phyloP scores from a whole-genome alignment of 2,329 filamentous ascomycete species.

The Hypoxylon sp. region DNA sequence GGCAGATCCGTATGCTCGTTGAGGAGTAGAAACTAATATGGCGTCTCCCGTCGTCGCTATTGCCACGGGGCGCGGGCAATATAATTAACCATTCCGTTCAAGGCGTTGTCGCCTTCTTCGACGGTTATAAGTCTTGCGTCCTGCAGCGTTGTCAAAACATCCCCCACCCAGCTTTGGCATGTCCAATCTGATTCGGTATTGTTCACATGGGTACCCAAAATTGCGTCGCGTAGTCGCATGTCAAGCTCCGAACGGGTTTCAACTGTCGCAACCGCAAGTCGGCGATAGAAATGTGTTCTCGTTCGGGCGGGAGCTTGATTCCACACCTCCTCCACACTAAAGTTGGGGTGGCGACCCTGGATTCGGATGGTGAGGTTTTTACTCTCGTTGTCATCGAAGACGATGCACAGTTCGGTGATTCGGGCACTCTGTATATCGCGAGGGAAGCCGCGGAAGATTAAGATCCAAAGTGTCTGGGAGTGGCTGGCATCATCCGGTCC shows the following conservation, averaged over 20 bases:
- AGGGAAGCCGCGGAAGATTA: conserved; percentile 53
- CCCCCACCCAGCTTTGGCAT: conserved; percentile 52
- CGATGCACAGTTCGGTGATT: conserved; percentile 51
- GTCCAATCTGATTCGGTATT: conserved; percentile 50
- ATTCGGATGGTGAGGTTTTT: conserved; percentile 53
- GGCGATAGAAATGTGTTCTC: conserved; percentile 51
- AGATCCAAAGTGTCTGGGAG: conserved; percentile 52
- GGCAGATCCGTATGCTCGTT: conserved; percentile 24
- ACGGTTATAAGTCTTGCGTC: conserved; percentile 51
- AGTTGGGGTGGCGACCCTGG: conserved; percentile 49
- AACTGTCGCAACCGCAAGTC: conserved; percentile 50
- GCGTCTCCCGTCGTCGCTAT: conserved; percentile 28
- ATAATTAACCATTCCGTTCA: conserved; percentile 53
- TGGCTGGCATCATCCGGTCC: conserved; percentile 39
- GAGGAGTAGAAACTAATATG: conserved; percentile 25
- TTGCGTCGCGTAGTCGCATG: conserved; percentile 48
- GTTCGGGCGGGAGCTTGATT: conserved; percentile 48
- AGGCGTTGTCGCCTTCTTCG: conserved; percentile 52
- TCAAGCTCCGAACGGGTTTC: conserved; percentile 45
- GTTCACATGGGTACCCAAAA: conserved; percentile 48
- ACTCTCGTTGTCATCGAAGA: conserved; percentile 51
- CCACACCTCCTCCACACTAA: conserved; percentile 48
- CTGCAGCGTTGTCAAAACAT: conserved; percentile 51
- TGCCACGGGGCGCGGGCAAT: conserved; percentile 52
- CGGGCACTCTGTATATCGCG: conserved; percentile 52